Base-by-base conservation (phyloP, 192 early-diverging fungal genomes). In the Chytriomyces confervae region DNA sequence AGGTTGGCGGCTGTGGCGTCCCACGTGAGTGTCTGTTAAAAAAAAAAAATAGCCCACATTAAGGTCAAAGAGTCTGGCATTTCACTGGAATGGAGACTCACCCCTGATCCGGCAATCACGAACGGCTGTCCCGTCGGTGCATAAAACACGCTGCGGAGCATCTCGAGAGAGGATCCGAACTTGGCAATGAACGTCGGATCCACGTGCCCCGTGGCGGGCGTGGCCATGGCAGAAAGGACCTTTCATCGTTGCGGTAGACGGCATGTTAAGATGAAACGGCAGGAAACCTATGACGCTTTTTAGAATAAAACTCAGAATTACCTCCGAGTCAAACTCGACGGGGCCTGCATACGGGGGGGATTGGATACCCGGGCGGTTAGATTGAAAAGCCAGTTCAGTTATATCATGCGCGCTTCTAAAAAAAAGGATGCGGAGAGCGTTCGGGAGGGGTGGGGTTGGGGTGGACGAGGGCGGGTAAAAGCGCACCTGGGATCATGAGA, bases 1-100 rank as follows among this genome's bases (percentile, higher is more conserved):
- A 97, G 85, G 86, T 99, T 99, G 44, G 92, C 91, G n/a, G 94
- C 94, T 45, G 93, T 92, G 89, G 95, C 93, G 86, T 99, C 97
- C 97, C 97, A 99, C 9, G 95, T 95, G 18, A 97, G 85, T 8
- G 96, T 99, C 72, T 74, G n/a, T 1, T 6, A 4, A 36, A 36
- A 36, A 36, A 36, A 36, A 36, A 36, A 36, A 3, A 2, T 36
- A 1, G 29, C 1, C 36, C 36, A 36, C 36, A 4, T 36, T 36
- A 3, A 27, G 36, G 36, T 36, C 36, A 36, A 36, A 36, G 4
- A 36, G 66, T 3, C 3, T 18, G 13, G 36, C 3, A 36, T 36
- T 36, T 0, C 36, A 36, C 36, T 36, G 36, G 2, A 47, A 1
- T 0, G 66, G 36, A 5, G 11, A 68, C 66, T 36, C 43, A 68